phyloP scores from a whole-genome alignment of 192 early-diverging fungal genomes.

The Lobosporangium transversale region DNA sequence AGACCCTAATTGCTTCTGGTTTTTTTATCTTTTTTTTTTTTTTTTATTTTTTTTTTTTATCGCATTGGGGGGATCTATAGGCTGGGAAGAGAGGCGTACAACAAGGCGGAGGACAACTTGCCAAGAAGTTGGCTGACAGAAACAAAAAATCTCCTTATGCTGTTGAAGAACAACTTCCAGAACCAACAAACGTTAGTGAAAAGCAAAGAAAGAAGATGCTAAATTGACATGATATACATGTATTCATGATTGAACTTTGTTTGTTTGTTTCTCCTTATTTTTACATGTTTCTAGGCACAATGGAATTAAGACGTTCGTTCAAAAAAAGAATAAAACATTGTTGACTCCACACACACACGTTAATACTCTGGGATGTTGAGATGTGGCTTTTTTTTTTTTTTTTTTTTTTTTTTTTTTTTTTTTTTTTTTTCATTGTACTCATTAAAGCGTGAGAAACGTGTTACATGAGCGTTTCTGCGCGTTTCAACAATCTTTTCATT shows the following conservation, averaged over 20 bases:
- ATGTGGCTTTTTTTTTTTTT: not conserved
- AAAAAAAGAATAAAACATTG: too few species aligned
- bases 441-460: not conserved
- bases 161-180: conserved; percentile 29
- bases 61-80: too few species aligned
- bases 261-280: not conserved
- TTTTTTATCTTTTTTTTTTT: conserved; percentile 3
- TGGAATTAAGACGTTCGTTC: too few species aligned
- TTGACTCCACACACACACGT: too few species aligned
- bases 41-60: not conserved
- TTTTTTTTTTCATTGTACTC: not conserved
- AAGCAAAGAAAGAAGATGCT: not conserved
- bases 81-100: conserved; percentile 43
- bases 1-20: too few species aligned
- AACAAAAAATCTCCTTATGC: conserved; percentile 37
- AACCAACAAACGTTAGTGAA: conserved; percentile 33
- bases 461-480: too few species aligned
- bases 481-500: too few species aligned
- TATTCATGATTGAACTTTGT: not conserved
- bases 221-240: not conserved
- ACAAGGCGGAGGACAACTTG: conserved; percentile 36
- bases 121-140: conserved; percentile 38
- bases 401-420: not conserved
- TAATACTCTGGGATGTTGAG: not conserved
- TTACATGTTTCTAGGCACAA: not conserved